Evolutionary conservation across 2,329 filamentous ascomycete genomes (phyloP), one percentile per base, ranked within the genome.

Genomic region (Colletotrichum spinosum): DNA sequence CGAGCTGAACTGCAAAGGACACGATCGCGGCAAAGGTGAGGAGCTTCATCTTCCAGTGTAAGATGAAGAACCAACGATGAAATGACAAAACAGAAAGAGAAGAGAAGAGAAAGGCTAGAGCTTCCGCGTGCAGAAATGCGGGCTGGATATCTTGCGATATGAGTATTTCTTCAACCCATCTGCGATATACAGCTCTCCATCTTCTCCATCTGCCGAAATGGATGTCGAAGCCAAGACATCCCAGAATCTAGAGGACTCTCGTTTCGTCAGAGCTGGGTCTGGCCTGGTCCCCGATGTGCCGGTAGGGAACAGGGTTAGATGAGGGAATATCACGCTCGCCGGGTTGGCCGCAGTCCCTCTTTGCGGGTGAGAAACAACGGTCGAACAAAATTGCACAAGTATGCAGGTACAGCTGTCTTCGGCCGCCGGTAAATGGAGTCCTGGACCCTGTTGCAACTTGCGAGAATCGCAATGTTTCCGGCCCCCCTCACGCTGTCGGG

Each of bases 31-130:
- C 34, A 12, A 67, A 15, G 9, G 60, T 41, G 15, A 55, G n/a
- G 15, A 64, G 49, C 39, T 54, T 64, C 63, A 65, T 70, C 8
- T 45, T 60, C 15, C 17, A 45, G 35, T 17, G 38, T 13, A 59
- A 33, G 37, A n/a, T 37, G 44, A 12, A 17, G n/a, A 39, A 41
- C 6, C 35, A 44, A 35, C 34, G 52, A 48, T 6, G 17, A 57
- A 46, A 53, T 10, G 25, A 46, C n/a, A 7, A 44, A 15, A 15
- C 42, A 45, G 9, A 48, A 39, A 11, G 33, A 55, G 33, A 49
- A 50, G 25, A 12, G 48, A 45, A 53, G 4, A 39, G 25, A 5
- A 25, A 25, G 25, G 25, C 25, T 25, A 25, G 25, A 25, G 25
- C 25, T 25, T 25, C 25, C 25, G 25, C 25, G 4, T 25, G 15